Conservation (phyloP, 345 rosid species). For the Ceriops zippeliana region DNA sequence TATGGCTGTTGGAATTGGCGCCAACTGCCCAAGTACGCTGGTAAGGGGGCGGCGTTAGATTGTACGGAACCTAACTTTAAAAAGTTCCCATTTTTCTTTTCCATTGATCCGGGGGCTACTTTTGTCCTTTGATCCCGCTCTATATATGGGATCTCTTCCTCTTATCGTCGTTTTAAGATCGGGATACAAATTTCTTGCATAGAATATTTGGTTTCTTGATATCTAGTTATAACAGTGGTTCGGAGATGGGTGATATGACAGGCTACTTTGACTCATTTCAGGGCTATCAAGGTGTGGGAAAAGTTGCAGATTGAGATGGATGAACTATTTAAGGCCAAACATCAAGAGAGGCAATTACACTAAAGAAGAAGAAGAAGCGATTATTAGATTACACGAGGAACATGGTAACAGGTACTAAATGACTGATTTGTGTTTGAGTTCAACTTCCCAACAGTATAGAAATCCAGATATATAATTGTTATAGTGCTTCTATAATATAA, state of each 20-base stretch:
- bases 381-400: constrained; percentile 33
- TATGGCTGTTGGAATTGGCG: constrained; percentile 67
- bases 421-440: background rate
- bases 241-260: background rate
- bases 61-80: background rate
- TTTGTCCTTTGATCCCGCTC: no score
- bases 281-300: constrained; percentile 61
- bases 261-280: constrained; percentile 15
- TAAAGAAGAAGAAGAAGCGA: constrained; percentile 49
- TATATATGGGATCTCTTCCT: no score
- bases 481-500: background rate
- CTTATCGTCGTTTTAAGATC: no score
- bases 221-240: no score
- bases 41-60: constrained; percentile 16
- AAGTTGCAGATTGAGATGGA: constrained; percentile 61
- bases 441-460: background rate
- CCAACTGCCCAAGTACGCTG: constrained; percentile 57
- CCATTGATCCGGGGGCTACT: no score
- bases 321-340: constrained; percentile 56
- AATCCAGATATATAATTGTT: background rate
- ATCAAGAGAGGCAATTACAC: constrained; percentile 54
- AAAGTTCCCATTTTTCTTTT: no score
- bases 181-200: no score
- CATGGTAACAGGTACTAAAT: constrained; percentile 44
- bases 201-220: no score